Evolutionary conservation across 75 land plant genomes (phyloP), one percentile per base, ranked within the genome.

Genomic region (Pseudotsuga menziesii): DNA sequence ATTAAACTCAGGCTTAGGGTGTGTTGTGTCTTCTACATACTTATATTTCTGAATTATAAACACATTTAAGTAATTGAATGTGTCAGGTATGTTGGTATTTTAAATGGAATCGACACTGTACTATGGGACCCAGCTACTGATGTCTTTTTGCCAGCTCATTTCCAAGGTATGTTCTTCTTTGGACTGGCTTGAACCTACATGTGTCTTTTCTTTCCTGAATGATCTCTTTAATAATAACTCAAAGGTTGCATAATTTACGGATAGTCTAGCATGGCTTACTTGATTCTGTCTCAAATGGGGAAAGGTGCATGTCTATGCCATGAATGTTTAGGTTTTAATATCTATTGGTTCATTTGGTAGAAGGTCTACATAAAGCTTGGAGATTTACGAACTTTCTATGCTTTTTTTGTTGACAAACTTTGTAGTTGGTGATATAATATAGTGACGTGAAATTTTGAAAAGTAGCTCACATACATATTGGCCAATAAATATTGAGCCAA

Each of bases 101-200:
- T 91, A 32, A 91, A 91, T 83, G 92, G 92, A 8, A 79, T 91
- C 66, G 92, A 91, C 66, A 84, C 85, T 84, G 75, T 48, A 39
- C 62, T 88, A 20, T 91, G 92, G 92, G 83, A 88, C 75, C 92
- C 92, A 75, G 82, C 83, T 52, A 80, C 81, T 25, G 92, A 91
- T 76, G 70, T 77, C 17, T 86, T 81, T 75, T 76, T 91, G 72
- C 92, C 92, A 35, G 74, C 78, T 22, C 76, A 75, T 54, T 91
- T 82, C 78, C 22, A 77, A 60, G 86, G 92, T 91, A 85, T 74
- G 35, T 19, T 41, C 26, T 25, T 69, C 56, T 35, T 6, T 9
- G 4, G 19, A 17, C 22, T 17, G 5, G 22, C 36, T 41, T 66
- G n/a, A n/a, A 48, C 52, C 11, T 48, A 48, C 52, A 8, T 20